phyloP scores from a whole-genome alignment of 1,139 yeast genomes.

The Pichia norvegensis region DNA sequence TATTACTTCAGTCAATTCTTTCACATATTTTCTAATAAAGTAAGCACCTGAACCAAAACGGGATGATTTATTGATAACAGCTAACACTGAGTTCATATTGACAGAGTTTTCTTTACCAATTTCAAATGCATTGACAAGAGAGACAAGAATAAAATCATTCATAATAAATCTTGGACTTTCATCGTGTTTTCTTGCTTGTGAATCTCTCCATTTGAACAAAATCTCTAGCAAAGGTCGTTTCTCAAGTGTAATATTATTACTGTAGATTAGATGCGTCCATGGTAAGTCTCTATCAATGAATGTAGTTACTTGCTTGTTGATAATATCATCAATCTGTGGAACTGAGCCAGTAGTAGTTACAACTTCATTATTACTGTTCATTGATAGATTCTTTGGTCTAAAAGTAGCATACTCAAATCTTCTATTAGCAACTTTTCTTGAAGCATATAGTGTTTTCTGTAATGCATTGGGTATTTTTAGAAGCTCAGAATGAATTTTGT shows the following conservation, averaged over 20 bases:
- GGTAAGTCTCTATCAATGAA: slow-evolving; percentile 37
- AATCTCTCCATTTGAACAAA: slow-evolving; percentile 79
- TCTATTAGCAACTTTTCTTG: slow-evolving; percentile 73
- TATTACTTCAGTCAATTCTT: slow-evolving; percentile 51
- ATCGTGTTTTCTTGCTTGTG: slow-evolving; percentile 62
- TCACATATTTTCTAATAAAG: slow-evolving; percentile 33
- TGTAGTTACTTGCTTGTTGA: slow-evolving; percentile 10
- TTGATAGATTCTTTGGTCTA: slow-evolving; percentile 37
- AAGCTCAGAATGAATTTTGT: slow-evolving; percentile 60
- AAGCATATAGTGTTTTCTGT: slow-evolving; percentile 61
- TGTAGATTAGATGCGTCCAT: slow-evolving; percentile 50
- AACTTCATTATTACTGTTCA: slow-evolving; percentile 20
- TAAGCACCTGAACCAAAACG: slow-evolving; percentile 45
- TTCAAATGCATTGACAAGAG: slow-evolving; percentile 39
- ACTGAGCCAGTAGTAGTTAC: slow-evolving; percentile 25
- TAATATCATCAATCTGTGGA: slow-evolving; percentile 19
- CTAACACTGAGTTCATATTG: slow-evolving; percentile 47
- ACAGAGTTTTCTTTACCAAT: slow-evolving; percentile 36
- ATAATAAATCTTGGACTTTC: slow-evolving; percentile 79
- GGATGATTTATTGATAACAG: slow-evolving; percentile 43
- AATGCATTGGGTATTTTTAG: slow-evolving; percentile 33
- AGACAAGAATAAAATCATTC: slow-evolving; percentile 72
- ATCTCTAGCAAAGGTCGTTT: slow-evolving; percentile 52
- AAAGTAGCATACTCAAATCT: slow-evolving; percentile 69
- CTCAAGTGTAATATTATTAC: slow-evolving; percentile 55